Evolutionary conservation across 2,329 filamentous ascomycete genomes (phyloP).

Genomic region (Calonectria henricotiae): DNA sequence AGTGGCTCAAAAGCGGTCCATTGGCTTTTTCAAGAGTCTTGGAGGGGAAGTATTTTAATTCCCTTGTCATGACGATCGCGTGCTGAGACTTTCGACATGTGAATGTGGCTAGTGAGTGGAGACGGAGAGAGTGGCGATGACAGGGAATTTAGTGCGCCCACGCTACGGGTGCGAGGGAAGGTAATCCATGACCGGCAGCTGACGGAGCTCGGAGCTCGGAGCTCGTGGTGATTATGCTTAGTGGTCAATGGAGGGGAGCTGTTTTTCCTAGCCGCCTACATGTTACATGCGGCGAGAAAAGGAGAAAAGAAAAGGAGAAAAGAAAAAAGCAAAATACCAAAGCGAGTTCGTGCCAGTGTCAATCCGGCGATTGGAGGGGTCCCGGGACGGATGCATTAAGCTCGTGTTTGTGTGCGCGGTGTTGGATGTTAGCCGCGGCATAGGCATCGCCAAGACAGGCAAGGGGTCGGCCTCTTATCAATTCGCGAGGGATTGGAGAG

Average conservation of each 20-base stretch:
- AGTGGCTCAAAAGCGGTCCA: constrained; percentile 30
- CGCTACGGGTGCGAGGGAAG: constrained; percentile 22
- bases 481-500: constrained; percentile 18
- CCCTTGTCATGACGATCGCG: constrained; percentile 36
- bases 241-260: constrained; percentile 14
- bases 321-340: constrained; percentile 9
- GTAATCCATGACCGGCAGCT: constrained; percentile 29
- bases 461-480: constrained; percentile 35
- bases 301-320: background rate
- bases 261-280: background rate
- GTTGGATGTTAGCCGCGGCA: constrained; percentile 29
- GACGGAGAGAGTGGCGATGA: constrained; percentile 31
- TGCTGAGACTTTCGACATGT: constrained; percentile 52
- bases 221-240: constrained; percentile 21
- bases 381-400: constrained; percentile 16
- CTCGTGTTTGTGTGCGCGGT: constrained; percentile 25
- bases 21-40: constrained; percentile 34
- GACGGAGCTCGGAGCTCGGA: constrained; percentile 21
- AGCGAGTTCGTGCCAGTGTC: constrained; percentile 3
- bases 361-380: constrained; percentile 21
- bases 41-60: constrained; percentile 36
- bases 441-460: constrained; percentile 31
- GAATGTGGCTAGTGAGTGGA: constrained; percentile 55
- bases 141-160: constrained; percentile 41
- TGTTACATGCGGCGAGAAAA: constrained; percentile 7